Conservation (phyloP, 2,329 filamentous ascomycete species). For the Cytospora piceae region DNA sequence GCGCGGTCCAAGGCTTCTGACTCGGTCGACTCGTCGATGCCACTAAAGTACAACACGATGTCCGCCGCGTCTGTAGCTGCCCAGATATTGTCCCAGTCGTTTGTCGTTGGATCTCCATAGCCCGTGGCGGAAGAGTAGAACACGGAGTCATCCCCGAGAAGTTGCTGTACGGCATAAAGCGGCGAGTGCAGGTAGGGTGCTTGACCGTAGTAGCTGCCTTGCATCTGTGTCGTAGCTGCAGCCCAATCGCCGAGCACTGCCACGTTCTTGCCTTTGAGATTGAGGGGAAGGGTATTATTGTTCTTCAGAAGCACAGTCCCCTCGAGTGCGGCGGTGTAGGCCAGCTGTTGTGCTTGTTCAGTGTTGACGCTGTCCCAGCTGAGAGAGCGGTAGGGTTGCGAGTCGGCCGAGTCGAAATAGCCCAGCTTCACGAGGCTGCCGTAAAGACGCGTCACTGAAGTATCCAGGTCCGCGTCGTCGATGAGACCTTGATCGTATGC, state of each 20-base stretch:
- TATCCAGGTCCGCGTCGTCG: constrained; percentile 51
- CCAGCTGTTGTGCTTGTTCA: constrained; percentile 56
- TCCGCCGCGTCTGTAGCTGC: constrained; percentile 49
- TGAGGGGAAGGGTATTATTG: constrained; percentile 54
- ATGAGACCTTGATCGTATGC: constrained; percentile 43
- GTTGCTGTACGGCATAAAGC: constrained; percentile 45
- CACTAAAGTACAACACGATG: constrained; percentile 58
- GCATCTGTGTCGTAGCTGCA: constrained; percentile 59
- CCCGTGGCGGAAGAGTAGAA: constrained; percentile 34
- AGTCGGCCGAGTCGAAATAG: constrained; percentile 57
- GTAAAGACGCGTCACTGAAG: constrained; percentile 56
- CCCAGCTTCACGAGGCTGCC: constrained; percentile 58
- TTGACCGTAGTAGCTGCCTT: constrained; percentile 61
- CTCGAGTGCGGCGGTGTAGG: constrained; percentile 56
- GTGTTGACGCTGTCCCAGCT: constrained; percentile 60
- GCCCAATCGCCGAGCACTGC: constrained; percentile 63
- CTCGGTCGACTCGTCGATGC: constrained; percentile 57
- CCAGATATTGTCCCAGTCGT: constrained; percentile 41
- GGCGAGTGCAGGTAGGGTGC: constrained; percentile 60
- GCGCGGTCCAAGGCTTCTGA: constrained; percentile 56
- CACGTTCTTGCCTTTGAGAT: constrained; percentile 51
- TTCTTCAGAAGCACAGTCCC: constrained; percentile 59
- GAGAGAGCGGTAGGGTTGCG: constrained; percentile 54
- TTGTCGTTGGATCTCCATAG: constrained; percentile 35
- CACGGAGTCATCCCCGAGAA: constrained; percentile 24